Percentiles rank a stretch among this genome's conserved stretches.
Conservation (phyloP, 1,284 basidiomycete genomes). For the Naganishia albida region DNA sequence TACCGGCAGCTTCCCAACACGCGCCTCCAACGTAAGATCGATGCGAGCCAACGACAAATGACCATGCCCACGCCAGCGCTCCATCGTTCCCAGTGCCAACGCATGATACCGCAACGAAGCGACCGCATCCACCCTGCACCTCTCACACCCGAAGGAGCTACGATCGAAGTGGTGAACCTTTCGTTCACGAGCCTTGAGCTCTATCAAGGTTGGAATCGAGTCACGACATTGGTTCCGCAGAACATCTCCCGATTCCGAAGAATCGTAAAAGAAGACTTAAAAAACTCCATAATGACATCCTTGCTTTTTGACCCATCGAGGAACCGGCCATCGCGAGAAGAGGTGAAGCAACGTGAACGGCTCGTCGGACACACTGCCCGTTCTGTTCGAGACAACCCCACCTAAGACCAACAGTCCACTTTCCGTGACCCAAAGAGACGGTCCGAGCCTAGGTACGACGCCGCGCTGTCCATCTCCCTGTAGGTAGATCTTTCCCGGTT, state of each 20-base stretch:
- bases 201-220: background rate
- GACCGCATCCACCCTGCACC: slow-evolving; percentile 6
- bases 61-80: slow-evolving; percentile 5
- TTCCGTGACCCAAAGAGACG: slow-evolving; percentile 24
- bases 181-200: slow-evolving; percentile 21
- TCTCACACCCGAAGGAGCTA: slow-evolving; percentile 13
- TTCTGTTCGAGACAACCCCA: slow-evolving; percentile 16
- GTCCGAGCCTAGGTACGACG: background rate
- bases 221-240: slow-evolving; percentile 6
- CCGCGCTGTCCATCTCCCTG: slow-evolving; percentile 21
- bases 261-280: slow-evolving; percentile 16
- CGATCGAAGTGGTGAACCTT: slow-evolving; percentile 25
- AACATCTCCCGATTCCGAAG: slow-evolving; percentile 15
- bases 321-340: background rate
- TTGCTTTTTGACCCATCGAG: slow-evolving; percentile 17
- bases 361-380: slow-evolving; percentile 12
- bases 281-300: slow-evolving; percentile 13
- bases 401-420: background rate
- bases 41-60: slow-evolving; percentile 15
- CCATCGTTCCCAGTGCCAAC: slow-evolving; percentile 14
- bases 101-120: slow-evolving; percentile 14
- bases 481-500: slow-evolving; percentile 2
- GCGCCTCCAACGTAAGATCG: slow-evolving; percentile 18
- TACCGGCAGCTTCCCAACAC: background rate
- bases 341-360: slow-evolving; percentile 16